A percentile compares a stretch with the other conserved stretches of the same genome.
Conservation (phyloP, 768 basidiomycete species). For the Naematelia aurantialba region DNA sequence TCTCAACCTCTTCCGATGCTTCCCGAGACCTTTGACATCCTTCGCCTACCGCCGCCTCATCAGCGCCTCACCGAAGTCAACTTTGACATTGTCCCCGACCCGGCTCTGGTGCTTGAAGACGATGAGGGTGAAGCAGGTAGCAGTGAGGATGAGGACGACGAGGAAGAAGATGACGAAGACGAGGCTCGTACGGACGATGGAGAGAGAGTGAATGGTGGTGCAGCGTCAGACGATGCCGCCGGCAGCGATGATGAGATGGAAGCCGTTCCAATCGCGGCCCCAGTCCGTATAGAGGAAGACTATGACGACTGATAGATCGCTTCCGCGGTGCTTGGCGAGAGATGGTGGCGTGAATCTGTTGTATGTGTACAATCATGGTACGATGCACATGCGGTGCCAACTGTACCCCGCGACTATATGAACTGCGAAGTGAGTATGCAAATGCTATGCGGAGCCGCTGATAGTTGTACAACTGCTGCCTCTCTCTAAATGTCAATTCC, state of each 20-base stretch:
- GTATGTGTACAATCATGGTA: constrained; percentile 9
- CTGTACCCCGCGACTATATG: background rate
- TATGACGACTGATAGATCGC: constrained; percentile 33
- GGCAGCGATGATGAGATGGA: constrained; percentile 40
- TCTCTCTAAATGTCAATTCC: background rate
- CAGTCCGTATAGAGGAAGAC: constrained; percentile 42
- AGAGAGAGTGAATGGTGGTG: constrained; percentile 2
- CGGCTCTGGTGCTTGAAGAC: constrained; percentile 12
- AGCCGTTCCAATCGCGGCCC: constrained; percentile 31
- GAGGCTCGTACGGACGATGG: constrained; percentile 12
- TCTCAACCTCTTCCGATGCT: constrained; percentile 51
- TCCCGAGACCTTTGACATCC: constrained; percentile 51
- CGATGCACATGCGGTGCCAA: background rate
- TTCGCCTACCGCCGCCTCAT: constrained; percentile 51
- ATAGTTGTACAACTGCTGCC: background rate
- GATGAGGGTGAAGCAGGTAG: constrained; percentile 17
- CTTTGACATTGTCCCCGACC: constrained; percentile 50
- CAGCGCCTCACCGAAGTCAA: constrained; percentile 52
- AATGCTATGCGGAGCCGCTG: constrained; percentile 14
- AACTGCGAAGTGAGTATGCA: background rate
- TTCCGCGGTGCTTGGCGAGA: background rate
- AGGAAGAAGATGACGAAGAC: constrained; percentile 18
- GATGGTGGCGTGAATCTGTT: background rate
- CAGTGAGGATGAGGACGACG: constrained; percentile 20
- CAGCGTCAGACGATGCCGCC: background rate